Evolutionary conservation across 2,329 filamentous ascomycete genomes (phyloP), one percentile per base, ranked within the genome.

Genomic region (Cercospora sesami): DNA sequence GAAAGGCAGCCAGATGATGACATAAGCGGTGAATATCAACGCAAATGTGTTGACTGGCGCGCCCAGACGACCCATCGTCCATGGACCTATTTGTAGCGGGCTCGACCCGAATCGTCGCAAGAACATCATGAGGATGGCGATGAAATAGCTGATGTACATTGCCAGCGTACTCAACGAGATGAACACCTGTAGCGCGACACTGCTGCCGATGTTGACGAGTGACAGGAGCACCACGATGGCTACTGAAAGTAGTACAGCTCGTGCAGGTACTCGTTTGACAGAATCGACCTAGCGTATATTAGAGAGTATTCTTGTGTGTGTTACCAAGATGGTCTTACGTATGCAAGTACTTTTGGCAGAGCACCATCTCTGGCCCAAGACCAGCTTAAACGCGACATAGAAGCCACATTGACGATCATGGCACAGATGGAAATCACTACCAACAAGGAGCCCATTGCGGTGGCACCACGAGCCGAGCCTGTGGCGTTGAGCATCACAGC

Each of bases 351-450:
- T 26, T 67, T 65, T 5, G 73, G 73, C 21, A 75, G 59, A 7
- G 66, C 73, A n/a, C 73, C 72, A 55, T 75, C 73, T 58, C 73
- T 68, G n/a, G 73, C 71, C 72, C 71, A 75, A 16, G 67, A 68
- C 73, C 73, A 75, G n/a, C 65, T 74, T 10, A 74, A 68, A 23
- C 72, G 68, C 7, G 73, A 75, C 48, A 71, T 64, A 5, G 71
- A 75, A 6, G 72, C 73, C 57, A 76, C 72, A 26, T 67, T 69
- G 3, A 66, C 64, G 12, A 72, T 36, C 51, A 66, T 67, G 10
- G 53, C 70, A 16, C 59, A 60, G 14, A 71, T 64, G 6, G 58
- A 42, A n/a, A 70, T 69, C 16, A 72, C 12, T 4, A 72, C 33
- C 16, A 70, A 39, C 10, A 68, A 36, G 1, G 60, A 61, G 5